Evolutionary conservation across 164 flowering plant species (phyloP).

Genomic region (Macadamia integrifolia): DNA sequence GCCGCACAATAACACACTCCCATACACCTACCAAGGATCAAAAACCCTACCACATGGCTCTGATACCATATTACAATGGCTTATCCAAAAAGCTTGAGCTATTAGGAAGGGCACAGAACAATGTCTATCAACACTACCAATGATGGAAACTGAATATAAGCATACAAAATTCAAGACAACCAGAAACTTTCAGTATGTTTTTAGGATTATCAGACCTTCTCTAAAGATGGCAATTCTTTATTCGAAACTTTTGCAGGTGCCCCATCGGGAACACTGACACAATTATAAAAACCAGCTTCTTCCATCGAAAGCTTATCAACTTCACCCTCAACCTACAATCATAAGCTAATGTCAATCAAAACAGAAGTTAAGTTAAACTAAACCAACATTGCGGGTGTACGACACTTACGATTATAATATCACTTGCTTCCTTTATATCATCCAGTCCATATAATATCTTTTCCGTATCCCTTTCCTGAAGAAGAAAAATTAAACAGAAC

Average conservation of each 20-base stretch:
- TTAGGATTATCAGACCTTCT: slow-evolving; percentile 38
- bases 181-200: neutral
- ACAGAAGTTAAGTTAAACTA: neutral
- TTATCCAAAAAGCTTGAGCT: too few species aligned
- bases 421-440: slow-evolving; percentile 58
- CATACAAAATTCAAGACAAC: neutral
- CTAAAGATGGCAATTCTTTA: slow-evolving; percentile 51
- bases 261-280: slow-evolving; percentile 92
- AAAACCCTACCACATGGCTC: too few species aligned
- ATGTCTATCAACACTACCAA: too few species aligned
- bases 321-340: slow-evolving; percentile 89
- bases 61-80: too few species aligned
- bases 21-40: too few species aligned
- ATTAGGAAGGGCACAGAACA: too few species aligned
- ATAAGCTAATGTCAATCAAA: neutral
- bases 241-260: slow-evolving; percentile 68
- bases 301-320: slow-evolving; percentile 95
- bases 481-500: neutral
- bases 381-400: neutral
- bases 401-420: slow-evolving; percentile 68
- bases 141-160: neutral
- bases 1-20: too few species aligned
- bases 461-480: slow-evolving; percentile 68
- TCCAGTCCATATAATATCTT: slow-evolving; percentile 83
- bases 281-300: slow-evolving; percentile 87